A percentile compares a stretch with the other conserved stretches of the same genome.
Conservation (phyloP, 352 stramenopile species). For the Plasmopara halstedii region DNA sequence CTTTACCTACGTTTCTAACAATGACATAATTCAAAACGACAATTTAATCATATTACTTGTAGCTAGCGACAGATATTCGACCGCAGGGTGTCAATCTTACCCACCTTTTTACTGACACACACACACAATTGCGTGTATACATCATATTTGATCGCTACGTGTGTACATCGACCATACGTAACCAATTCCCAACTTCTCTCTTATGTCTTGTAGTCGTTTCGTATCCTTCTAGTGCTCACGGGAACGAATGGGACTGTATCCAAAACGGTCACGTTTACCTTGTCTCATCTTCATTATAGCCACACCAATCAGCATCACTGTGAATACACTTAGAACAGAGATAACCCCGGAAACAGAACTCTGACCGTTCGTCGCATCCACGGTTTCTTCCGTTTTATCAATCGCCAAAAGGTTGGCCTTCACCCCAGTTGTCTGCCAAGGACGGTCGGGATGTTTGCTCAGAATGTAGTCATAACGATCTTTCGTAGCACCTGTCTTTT, state of each 20-base stretch:
- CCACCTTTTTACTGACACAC: too few species aligned
- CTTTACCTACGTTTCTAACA: too few species aligned
- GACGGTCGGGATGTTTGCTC: conserved; percentile 37
- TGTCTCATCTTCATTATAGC: conserved; percentile 25
- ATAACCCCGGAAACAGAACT: conserved; percentile 24
- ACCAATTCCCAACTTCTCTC: too few species aligned
- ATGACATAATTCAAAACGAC: too few species aligned
- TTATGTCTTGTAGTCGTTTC: not conserved
- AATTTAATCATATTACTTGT: too few species aligned
- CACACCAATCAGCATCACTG: conserved; percentile 22
- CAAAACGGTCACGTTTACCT: conserved; percentile 27
- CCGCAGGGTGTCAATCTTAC: too few species aligned
- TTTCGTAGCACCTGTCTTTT: conserved; percentile 40
- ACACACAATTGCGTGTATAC: too few species aligned
- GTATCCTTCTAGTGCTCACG: conserved; percentile 21
- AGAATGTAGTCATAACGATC: conserved; percentile 71
- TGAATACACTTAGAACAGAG: conserved; percentile 30
- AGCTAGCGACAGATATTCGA: too few species aligned
- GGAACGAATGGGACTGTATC: conserved; percentile 44
- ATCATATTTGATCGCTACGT: too few species aligned
- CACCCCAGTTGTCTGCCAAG: conserved; percentile 33
- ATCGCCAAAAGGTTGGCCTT: conserved; percentile 10
- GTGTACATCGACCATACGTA: too few species aligned
- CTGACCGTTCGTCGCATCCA: conserved; percentile 11
- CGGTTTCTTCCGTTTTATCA: not conserved